Conservation (phyloP, 2,329 filamentous ascomycete species). For the Neospermospora avenae region DNA sequence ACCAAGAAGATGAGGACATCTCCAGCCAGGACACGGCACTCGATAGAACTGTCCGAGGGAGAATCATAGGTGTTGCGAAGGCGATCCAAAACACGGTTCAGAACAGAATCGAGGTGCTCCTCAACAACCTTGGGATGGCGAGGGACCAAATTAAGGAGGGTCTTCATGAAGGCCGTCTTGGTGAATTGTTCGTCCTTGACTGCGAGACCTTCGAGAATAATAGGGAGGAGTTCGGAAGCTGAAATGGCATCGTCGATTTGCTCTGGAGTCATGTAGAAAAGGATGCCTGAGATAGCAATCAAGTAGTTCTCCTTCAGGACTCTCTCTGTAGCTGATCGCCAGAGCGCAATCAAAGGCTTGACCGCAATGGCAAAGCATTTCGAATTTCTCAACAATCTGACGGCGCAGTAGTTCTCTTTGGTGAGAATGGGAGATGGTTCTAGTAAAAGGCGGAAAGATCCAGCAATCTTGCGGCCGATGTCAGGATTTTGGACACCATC, state of each 20-base stretch:
- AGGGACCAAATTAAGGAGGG: constrained; percentile 24
- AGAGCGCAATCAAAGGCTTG: constrained; percentile 18
- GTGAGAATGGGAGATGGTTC: constrained; percentile 28
- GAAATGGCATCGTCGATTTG: constrained; percentile 16
- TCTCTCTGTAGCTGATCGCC: constrained; percentile 8
- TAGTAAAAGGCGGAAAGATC: constrained; percentile 31
- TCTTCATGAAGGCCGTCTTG: constrained; percentile 26
- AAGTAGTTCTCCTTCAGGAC: constrained; percentile 27
- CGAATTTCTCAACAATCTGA: constrained; percentile 29
- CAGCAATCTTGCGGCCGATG: constrained; percentile 25
- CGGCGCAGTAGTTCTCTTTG: constrained; percentile 30
- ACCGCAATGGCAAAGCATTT: constrained; percentile 23
- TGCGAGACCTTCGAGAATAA: constrained; percentile 28
- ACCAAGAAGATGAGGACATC: constrained; percentile 30
- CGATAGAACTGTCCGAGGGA: constrained; percentile 26
- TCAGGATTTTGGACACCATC: constrained; percentile 17
- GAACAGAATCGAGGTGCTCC: constrained; percentile 29
- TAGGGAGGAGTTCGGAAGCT: constrained; percentile 22
- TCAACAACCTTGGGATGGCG: constrained; percentile 21
- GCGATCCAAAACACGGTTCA: constrained; percentile 31
- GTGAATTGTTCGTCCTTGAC: constrained; percentile 26
- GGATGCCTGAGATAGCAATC: constrained; percentile 30
- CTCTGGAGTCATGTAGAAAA: constrained; percentile 25
- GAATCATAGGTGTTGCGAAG: constrained; percentile 30
- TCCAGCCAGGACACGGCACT: constrained; percentile 28